Percentiles rank a stretch among this genome's conserved stretches.
phyloP scores from a whole-genome alignment of 441 rosid species.

The Gossypium gossypioides region DNA sequence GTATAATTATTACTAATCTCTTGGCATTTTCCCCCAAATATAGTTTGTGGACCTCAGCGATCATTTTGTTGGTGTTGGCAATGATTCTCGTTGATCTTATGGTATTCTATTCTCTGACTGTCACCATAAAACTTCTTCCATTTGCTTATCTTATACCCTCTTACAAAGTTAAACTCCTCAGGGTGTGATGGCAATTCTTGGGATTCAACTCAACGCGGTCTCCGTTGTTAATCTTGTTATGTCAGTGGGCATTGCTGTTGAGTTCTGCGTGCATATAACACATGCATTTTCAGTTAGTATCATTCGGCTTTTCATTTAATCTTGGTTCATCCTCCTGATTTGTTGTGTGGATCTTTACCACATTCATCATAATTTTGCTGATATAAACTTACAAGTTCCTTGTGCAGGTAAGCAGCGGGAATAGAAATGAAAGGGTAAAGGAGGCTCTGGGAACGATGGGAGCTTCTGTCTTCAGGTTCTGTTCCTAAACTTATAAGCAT shows the following conservation, averaged over 20 bases:
- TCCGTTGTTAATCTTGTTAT: constrained; percentile 93
- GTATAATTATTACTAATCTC: not conserved
- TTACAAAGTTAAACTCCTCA: constrained; percentile 32
- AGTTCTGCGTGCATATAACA: constrained; percentile 96
- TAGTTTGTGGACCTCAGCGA: constrained; percentile 89
- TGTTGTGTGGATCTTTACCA: not conserved
- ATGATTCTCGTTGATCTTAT: constrained; percentile 84
- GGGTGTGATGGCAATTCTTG: constrained; percentile 90
- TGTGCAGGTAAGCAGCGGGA: constrained; percentile 69
- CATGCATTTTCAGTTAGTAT: constrained; percentile 80
- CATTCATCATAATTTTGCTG: not conserved
- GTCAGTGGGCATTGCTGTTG: constrained; percentile 96
- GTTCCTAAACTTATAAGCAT: constrained; percentile 9
- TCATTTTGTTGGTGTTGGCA: constrained; percentile 72
- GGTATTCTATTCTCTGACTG: constrained; percentile 35
- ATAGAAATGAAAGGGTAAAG: constrained; percentile 67
- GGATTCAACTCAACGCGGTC: constrained; percentile 87
- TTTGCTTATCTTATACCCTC: constrained; percentile 2
- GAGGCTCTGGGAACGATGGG: constrained; percentile 91
- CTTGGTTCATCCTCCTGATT: not conserved
- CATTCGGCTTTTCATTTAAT: not conserved
- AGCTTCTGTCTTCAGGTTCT: constrained; percentile 92
- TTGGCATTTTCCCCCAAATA: constrained; percentile 17
- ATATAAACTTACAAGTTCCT: constrained; percentile 7
- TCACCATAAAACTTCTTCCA: constrained; percentile 7